Evolutionary conservation across 2,329 filamentous ascomycete genomes (phyloP).

Genomic region (Sarocladiaceae sp.): DNA sequence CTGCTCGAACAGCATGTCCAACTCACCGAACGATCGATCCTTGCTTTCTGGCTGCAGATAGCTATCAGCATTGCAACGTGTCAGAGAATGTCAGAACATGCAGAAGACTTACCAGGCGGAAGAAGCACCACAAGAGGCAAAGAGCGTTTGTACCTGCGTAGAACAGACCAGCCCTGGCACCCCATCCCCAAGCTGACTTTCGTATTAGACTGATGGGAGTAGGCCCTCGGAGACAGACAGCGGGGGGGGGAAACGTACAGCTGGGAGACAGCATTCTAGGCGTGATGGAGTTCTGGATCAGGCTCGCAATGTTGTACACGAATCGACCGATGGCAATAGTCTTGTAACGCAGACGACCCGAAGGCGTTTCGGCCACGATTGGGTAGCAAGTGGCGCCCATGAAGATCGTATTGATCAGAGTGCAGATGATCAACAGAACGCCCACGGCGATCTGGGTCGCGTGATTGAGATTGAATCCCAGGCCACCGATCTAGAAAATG

Average conservation of each 20-base stretch:
- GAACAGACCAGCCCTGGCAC: conserved; percentile 30
- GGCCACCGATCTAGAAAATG: conserved; percentile 27
- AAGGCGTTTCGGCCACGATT: conserved; percentile 34
- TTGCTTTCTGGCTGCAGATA: conserved; percentile 11
- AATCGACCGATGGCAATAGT: conserved; percentile 34
- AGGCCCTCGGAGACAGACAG: conserved; percentile 23
- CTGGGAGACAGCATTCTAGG: conserved; percentile 24
- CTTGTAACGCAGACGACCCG: conserved; percentile 34
- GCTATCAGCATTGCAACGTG: neutral
- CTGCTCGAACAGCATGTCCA: conserved; percentile 22
- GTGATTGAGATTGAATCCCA: conserved; percentile 41
- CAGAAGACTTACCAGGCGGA: conserved; percentile 24
- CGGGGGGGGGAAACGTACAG: neutral
- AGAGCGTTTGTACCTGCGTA: conserved; percentile 25
- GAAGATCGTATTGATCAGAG: conserved; percentile 34
- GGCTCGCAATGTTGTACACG: conserved; percentile 24
- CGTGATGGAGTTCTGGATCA: conserved; percentile 32
- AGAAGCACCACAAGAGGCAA: conserved; percentile 29
- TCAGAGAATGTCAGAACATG: neutral
- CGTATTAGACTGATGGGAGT: neutral
- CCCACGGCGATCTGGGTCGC: conserved; percentile 26
- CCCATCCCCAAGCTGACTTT: conserved; percentile 24
- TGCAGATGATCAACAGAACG: conserved; percentile 35
- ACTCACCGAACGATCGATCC: conserved; percentile 21
- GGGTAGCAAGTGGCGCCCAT: conserved; percentile 24